phyloP scores from a whole-genome alignment of 495 filamentous ascomycete genomes.

The Cenococcum geophilum region DNA sequence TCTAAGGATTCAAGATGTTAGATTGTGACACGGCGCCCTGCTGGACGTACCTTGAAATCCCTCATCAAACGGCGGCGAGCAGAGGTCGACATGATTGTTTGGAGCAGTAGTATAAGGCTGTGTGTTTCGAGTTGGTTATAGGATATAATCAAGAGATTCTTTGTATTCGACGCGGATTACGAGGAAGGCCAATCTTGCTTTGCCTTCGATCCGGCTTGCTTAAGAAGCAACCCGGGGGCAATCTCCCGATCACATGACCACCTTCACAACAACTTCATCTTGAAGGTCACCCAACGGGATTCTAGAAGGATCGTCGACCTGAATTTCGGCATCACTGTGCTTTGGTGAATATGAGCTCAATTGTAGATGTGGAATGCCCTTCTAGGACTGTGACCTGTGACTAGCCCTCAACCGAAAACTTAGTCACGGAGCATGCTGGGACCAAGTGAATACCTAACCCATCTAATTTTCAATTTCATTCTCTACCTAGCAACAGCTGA shows the following conservation, averaged over 20 bases:
- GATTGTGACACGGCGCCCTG: background rate
- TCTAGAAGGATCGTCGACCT: no score
- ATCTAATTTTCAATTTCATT: no score
- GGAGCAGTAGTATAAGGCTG: no score
- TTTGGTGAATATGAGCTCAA: no score
- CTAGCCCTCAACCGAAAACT: no score
- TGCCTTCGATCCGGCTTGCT: background rate
- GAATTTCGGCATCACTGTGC: no score
- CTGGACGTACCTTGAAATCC: conserved; percentile 81
- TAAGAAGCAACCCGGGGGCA: background rate
- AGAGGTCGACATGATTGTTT: conserved; percentile 71
- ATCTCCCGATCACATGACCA: background rate
- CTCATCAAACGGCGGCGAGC: conserved; percentile 93
- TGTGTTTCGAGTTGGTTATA: background rate
- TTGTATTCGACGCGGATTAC: background rate
- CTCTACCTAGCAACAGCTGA: no score
- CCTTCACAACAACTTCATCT: background rate
- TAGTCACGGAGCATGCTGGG: no score
- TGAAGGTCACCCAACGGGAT: no score
- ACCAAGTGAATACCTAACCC: no score
- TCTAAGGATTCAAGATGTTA: background rate
- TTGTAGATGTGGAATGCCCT: no score
- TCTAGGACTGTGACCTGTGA: no score
- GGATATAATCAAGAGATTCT: background rate
- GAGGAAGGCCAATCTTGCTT: background rate